Percentiles rank a stretch among this genome's conserved stretches.
Conservation (phyloP, 768 basidiomycete species). For the Kwoniella europaea region DNA sequence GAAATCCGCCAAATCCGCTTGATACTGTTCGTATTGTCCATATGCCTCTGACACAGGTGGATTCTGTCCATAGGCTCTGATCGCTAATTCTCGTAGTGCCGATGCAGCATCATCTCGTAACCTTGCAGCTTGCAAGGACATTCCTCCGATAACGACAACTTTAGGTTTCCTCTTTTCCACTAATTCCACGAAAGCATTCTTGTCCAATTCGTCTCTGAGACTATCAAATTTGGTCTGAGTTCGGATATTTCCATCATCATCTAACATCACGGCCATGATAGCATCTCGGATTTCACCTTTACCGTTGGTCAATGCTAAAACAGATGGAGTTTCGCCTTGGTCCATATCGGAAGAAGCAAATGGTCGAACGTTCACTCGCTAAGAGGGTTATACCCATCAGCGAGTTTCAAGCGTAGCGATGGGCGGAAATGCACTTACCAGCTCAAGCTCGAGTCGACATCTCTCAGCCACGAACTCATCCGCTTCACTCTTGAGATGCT, state of each 20-base stretch:
- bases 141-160: constrained; percentile 86
- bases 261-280: constrained; percentile 80
- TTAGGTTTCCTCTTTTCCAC: constrained; percentile 80
- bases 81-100: constrained; percentile 48
- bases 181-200: constrained; percentile 79
- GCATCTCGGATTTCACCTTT: constrained; percentile 92
- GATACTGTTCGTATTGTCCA: constrained; percentile 42
- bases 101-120: constrained; percentile 47
- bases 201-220: constrained; percentile 70
- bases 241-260: constrained; percentile 86
- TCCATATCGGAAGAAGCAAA: constrained; percentile 69
- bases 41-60: constrained; percentile 41
- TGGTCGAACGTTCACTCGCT: constrained; percentile 85
- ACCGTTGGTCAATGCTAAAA: constrained; percentile 91
- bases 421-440: constrained; percentile 62
- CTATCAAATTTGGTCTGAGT: constrained; percentile 89
- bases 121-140: constrained; percentile 72
- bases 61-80: constrained; percentile 31
- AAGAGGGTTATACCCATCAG: constrained; percentile 12
- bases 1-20: constrained; percentile 30
- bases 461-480: constrained; percentile 78
- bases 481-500: constrained; percentile 84
- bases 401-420: not conserved
- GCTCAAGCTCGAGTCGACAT: constrained; percentile 71
- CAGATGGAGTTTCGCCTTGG: constrained; percentile 73